These are phyloP conservation scores for Solanum microdontum DNA, from an alignment of 257 asterid genomes.

Conservation along the genomic window DNA sequence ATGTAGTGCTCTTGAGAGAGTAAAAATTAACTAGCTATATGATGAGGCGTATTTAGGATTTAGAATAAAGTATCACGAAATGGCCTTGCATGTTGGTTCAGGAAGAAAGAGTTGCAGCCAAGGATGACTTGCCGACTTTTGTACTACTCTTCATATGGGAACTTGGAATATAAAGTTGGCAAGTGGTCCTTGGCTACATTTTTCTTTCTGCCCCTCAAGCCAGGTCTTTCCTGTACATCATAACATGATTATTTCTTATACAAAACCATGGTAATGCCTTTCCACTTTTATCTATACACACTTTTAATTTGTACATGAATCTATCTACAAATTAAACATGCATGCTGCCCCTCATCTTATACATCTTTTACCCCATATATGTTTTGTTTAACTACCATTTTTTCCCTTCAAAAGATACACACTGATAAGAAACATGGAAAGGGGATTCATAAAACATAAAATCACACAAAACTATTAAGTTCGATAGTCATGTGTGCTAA, in stretches of 20 bases:
- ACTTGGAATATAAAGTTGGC: not conserved
- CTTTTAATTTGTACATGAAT: not conserved
- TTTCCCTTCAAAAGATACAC: not conserved
- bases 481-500: not conserved
- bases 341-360: not conserved
- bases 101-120: not conserved
- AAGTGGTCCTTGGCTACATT: conserved; percentile 1
- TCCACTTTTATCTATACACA: not conserved
- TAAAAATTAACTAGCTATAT: too few relatives aligned
- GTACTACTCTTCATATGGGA: not conserved
- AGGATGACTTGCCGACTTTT: conserved; percentile 9
- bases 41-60: not conserved
- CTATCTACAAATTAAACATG: not conserved
- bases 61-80: not conserved
- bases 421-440: not conserved
- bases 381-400: not conserved
- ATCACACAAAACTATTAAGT: not conserved
- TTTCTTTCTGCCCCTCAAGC: not conserved
- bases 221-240: not conserved
- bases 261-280: not conserved
- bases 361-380: not conserved
- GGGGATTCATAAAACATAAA: not conserved
- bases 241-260: not conserved
- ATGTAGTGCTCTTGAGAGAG: not conserved
- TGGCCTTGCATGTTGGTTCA: conserved; percentile 5